These are phyloP conservation scores for Coniochaeta sp. DNA, from an alignment of 2,329 filamentous ascomycete species.

Conservation along the genomic window DNA sequence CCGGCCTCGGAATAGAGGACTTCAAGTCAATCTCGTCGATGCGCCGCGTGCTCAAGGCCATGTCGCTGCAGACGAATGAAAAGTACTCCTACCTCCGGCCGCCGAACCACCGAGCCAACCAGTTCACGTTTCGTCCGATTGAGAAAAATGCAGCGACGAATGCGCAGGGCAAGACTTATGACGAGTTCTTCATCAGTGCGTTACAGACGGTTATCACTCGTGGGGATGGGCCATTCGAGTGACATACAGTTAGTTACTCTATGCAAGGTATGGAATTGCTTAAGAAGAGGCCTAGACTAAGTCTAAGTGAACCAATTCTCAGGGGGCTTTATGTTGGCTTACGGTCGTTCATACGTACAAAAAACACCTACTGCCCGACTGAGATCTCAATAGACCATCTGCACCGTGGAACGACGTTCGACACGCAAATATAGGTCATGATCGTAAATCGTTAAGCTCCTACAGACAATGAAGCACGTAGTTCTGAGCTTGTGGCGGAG, in stretches of 20 bases:
- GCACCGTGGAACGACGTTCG: too few species aligned
- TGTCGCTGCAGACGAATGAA: neutral
- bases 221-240: neutral
- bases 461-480: neutral
- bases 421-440: too few species aligned
- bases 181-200: neutral
- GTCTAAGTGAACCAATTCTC: too few species aligned
- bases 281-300: too few species aligned
- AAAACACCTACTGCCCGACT: too few species aligned
- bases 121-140: neutral
- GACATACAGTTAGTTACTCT: neutral
- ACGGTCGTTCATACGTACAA: too few species aligned
- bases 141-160: neutral
- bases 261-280: too few species aligned
- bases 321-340: too few species aligned
- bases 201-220: neutral
- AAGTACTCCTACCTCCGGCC: neutral
- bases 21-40: neutral
- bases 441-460: too few species aligned
- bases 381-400: too few species aligned
- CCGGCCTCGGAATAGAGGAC: neutral
- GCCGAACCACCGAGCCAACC: neutral
- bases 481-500: too few species aligned
- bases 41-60: neutral
- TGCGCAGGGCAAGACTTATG: neutral